Conservation (phyloP, 495 filamentous ascomycete genomes). For the Aspergillus wentii region DNA sequence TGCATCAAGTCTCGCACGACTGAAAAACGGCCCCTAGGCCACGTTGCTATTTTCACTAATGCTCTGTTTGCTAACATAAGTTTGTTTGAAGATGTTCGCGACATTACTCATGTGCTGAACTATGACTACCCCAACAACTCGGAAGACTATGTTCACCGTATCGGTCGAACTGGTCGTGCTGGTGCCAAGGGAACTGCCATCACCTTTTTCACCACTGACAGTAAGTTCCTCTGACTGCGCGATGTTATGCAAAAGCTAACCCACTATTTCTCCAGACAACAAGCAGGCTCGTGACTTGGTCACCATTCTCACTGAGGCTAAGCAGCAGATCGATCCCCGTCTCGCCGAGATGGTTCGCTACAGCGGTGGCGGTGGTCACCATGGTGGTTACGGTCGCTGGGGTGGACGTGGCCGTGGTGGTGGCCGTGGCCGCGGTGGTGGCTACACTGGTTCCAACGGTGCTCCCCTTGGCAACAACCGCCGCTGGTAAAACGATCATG, state of each 20-base stretch:
- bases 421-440: constrained; percentile 45
- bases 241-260: constrained; percentile 25
- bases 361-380: constrained; percentile 77
- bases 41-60: constrained; percentile 44
- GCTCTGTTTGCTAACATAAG: constrained; percentile 71
- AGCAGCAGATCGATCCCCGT: constrained; percentile 96
- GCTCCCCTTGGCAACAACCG: constrained; percentile 59
- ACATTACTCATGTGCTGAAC: constrained; percentile 99
- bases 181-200: constrained; percentile 86
- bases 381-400: constrained; percentile 58
- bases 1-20: constrained; percentile 64
- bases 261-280: constrained; percentile 55
- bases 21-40: constrained; percentile 50
- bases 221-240: constrained; percentile 52
- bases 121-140: constrained; percentile 99
- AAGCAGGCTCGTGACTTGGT: constrained; percentile 98
- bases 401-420: constrained; percentile 63
- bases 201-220: constrained; percentile 97
- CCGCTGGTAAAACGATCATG: constrained; percentile 47
- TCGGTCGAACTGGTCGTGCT: constrained; percentile 89
- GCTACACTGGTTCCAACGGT: constrained; percentile 59
- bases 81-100: constrained; percentile 87
- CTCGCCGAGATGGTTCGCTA: constrained; percentile 95
- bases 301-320: constrained; percentile 86
- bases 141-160: constrained; percentile 97